Percentiles rank a stretch among this genome's conserved stretches.
Conservation (phyloP, 2,329 filamentous ascomycete species). For the Pseudogymnoascus sp. region DNA sequence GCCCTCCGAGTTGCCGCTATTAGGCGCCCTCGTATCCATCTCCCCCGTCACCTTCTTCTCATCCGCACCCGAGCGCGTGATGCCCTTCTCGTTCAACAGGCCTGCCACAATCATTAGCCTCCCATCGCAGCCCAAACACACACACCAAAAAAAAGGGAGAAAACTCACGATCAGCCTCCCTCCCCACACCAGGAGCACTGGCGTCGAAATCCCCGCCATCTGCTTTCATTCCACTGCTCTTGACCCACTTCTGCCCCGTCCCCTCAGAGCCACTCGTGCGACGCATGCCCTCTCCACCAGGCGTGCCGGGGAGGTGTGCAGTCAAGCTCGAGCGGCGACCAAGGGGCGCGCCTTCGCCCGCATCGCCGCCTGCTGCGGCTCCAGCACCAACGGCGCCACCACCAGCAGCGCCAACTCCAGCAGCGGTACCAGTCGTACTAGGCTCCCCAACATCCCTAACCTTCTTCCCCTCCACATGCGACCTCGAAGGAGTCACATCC, state of each 20-base stretch:
- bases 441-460: conserved; percentile 14
- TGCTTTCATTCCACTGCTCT: conserved; percentile 49
- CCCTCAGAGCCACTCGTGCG: conserved; percentile 30
- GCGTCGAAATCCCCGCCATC: conserved; percentile 64
- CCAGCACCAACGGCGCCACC: neutral
- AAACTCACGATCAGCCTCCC: conserved; percentile 55
- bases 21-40: conserved; percentile 13
- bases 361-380: neutral
- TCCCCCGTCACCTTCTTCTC: conserved; percentile 15
- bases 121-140: conserved; percentile 14
- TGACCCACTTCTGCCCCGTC: conserved; percentile 50
- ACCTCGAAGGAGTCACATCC: neutral
- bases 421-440: neutral
- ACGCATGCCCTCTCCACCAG: conserved; percentile 17
- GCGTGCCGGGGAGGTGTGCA: conserved; percentile 14
- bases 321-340: conserved; percentile 19
- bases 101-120: conserved; percentile 9
- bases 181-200: conserved; percentile 53
- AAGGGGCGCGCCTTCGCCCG: neutral
- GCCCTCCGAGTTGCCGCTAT: conserved; percentile 21
- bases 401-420: neutral
- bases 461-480: conserved; percentile 4
- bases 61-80: conserved; percentile 8
- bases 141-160: neutral
- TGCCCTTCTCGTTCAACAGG: conserved; percentile 2